phyloP scores from a whole-genome alignment of 73 alveolate genomes.

The Paramecium primaurelia region DNA sequence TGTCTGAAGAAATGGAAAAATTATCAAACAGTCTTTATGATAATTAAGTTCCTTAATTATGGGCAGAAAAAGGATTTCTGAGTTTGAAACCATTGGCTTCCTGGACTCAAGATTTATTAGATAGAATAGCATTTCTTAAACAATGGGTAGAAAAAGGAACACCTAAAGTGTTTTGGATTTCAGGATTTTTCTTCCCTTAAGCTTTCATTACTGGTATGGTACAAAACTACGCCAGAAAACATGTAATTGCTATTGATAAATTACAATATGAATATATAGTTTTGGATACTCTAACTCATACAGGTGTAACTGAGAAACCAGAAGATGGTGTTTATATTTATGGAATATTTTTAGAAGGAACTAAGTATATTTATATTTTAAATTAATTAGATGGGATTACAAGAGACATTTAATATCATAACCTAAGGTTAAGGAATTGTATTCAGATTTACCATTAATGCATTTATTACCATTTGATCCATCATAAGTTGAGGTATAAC shows the following conservation, averaged over 20 bases:
- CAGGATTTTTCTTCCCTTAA: conserved; percentile 97
- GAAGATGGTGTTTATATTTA: conserved; percentile 95
- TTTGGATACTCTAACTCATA: conserved; percentile 84
- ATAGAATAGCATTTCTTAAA: conserved; percentile 79
- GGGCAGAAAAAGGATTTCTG: conserved; percentile 97
- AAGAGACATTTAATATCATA: conserved; percentile 85
- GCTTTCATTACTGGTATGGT: conserved; percentile 99
- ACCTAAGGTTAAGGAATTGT: conserved; percentile 96
- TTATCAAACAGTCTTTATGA: conserved; percentile 95
- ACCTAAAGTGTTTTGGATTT: conserved; percentile 98
- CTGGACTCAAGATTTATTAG: conserved; percentile 95
- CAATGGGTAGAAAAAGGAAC: conserved; percentile 91
- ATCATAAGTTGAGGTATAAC: not conserved
- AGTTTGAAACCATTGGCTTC: conserved; percentile 98
- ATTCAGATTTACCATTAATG: conserved; percentile 97
- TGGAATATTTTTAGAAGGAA: conserved; percentile 99
- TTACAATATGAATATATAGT: conserved; percentile 87
- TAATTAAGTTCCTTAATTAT: conserved; percentile 95
- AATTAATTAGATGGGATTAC: conserved; percentile 94
- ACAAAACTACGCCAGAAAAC: conserved; percentile 99
- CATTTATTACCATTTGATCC: conserved; percentile 90
- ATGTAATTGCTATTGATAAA: conserved; percentile 96
- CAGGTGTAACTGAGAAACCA: conserved; percentile 84
- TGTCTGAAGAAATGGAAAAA: conserved; percentile 99
- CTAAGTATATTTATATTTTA: conserved; percentile 96